These are phyloP conservation scores for Aspergillus fijiensis DNA, from an alignment of 2,329 filamentous ascomycete genomes.

Conservation along the genomic window DNA sequence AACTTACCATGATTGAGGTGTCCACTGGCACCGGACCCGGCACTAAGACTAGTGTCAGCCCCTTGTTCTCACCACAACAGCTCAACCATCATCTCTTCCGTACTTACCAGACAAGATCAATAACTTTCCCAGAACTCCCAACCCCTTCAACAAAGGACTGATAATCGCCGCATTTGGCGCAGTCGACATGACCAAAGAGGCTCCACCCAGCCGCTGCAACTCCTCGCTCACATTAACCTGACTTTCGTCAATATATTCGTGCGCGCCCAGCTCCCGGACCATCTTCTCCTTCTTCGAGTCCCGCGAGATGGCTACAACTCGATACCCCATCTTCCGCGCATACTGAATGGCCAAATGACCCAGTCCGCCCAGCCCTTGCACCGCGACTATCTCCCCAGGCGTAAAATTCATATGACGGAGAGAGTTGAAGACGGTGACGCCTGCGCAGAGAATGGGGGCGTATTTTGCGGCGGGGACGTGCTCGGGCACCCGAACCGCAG, in stretches of 20 bases:
- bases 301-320: conserved; percentile 53
- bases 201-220: conserved; percentile 39
- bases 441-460: conserved; percentile 51
- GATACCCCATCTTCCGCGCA: conserved; percentile 53
- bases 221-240: conserved; percentile 34
- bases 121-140: conserved; percentile 37
- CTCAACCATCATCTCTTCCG: neutral
- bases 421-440: conserved; percentile 53
- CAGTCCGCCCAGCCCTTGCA: conserved; percentile 55
- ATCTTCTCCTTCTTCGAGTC: conserved; percentile 54
- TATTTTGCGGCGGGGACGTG: conserved; percentile 48
- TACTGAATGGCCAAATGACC: conserved; percentile 57
- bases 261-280: conserved; percentile 56
- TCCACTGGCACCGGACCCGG: conserved; percentile 16
- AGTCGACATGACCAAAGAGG: conserved; percentile 38
- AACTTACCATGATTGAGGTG: conserved; percentile 19
- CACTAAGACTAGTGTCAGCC: conserved; percentile 1
- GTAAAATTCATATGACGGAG: conserved; percentile 51
- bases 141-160: conserved; percentile 35
- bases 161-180: conserved; percentile 38
- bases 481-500: conserved; percentile 48
- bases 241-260: conserved; percentile 51
- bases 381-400: conserved; percentile 49
- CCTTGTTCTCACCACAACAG: neutral
- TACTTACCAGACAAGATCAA: conserved; percentile 36